These are phyloP conservation scores for Termitomyces sp. DNA, from an alignment of 768 basidiomycete species.

Conservation along the genomic window DNA sequence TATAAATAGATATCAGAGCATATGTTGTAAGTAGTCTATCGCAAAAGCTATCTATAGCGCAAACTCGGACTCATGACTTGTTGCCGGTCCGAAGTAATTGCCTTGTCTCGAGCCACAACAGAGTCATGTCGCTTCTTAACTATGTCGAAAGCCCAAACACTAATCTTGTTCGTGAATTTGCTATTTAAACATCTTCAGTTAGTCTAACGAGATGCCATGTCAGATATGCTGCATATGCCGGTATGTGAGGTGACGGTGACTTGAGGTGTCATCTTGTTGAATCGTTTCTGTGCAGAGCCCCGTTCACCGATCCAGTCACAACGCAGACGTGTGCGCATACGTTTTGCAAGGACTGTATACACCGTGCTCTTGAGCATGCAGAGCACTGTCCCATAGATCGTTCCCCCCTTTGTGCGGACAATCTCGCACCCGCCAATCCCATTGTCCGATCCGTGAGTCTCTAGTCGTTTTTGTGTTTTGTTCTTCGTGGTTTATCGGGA, in stretches of 20 bases:
- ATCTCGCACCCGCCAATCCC: conserved; percentile 62
- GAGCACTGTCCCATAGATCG: conserved; percentile 84
- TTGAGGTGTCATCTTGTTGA: background rate
- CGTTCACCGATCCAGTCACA: conserved; percentile 73
- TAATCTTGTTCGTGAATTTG: conserved; percentile 48
- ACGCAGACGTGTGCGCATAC: conserved; percentile 77
- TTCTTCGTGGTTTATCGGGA: background rate
- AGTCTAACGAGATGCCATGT: background rate
- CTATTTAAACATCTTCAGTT: background rate
- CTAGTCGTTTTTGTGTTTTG: background rate
- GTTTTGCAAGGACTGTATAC: conserved; percentile 80
- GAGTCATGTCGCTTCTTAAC: conserved; percentile 37
- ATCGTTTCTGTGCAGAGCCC: conserved; percentile 33
- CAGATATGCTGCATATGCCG: conserved; percentile 78
- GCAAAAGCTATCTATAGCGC: background rate
- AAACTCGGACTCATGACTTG: background rate
- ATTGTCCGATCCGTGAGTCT: conserved; percentile 67
- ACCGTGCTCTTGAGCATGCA: conserved; percentile 59
- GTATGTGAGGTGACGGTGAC: conserved; percentile 25
- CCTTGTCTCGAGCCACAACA: conserved; percentile 1
- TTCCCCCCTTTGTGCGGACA: conserved; percentile 49
- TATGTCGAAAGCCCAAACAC: conserved; percentile 60
- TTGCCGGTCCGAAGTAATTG: background rate
- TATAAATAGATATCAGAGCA: too few relatives aligned
- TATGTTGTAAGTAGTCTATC: background rate